Conservation (phyloP, 2,329 filamentous ascomycete species). For the Fusarium subglutinans region DNA sequence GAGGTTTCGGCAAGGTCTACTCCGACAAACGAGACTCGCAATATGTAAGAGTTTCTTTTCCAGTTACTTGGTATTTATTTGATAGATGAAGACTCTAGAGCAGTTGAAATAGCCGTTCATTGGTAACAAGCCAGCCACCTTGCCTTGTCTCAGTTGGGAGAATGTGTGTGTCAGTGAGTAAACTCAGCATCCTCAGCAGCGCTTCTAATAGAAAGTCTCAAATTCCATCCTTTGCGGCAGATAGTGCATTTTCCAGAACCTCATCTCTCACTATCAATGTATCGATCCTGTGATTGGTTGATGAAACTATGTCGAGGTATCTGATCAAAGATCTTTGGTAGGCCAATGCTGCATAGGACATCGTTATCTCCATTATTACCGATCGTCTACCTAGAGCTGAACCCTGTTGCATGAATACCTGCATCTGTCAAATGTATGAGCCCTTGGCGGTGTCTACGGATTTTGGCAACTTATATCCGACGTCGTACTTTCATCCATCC, state of each 20-base stretch:
- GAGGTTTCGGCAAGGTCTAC: not conserved
- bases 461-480: constrained; percentile 15
- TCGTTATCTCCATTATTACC: not conserved
- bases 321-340: not conserved
- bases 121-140: not conserved
- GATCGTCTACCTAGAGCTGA: not conserved
- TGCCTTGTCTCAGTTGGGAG: not conserved
- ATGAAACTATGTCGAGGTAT: not conserved
- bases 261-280: too few species aligned
- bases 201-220: too few species aligned
- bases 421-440: not conserved
- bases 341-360: not conserved
- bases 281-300: not conserved
- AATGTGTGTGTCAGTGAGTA: not conserved
- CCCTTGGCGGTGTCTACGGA: not conserved
- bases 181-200: not conserved
- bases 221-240: not conserved
- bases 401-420: not conserved
- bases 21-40: not conserved
- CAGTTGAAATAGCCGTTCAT: not conserved
- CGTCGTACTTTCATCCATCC: not conserved
- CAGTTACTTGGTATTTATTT: too few species aligned
- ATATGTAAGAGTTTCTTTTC: not conserved
- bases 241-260: not conserved
- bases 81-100: not conserved